These are phyloP conservation scores for Talaromyces amestolkiae DNA, from an alignment of 2,329 filamentous ascomycete species.

Conservation along the genomic window DNA sequence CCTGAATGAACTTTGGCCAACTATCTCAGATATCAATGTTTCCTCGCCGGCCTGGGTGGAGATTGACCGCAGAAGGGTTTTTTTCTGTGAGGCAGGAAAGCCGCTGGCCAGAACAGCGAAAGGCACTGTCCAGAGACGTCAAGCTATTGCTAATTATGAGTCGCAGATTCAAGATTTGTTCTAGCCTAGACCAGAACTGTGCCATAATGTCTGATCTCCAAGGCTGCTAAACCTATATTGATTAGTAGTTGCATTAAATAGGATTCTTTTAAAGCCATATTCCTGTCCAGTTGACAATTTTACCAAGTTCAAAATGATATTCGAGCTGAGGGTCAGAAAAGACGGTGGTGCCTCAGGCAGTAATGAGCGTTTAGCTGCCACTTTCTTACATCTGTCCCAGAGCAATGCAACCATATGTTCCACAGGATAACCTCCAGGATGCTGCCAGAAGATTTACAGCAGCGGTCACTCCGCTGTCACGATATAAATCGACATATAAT, in stretches of 20 bases:
- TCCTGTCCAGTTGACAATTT: background rate
- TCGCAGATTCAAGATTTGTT: background rate
- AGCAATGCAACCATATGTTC: no score
- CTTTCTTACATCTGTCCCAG: background rate
- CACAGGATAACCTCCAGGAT: no score
- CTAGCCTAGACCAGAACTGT: background rate
- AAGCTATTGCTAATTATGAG: slow-evolving; percentile 3
- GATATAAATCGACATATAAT: no score
- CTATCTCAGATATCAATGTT: slow-evolving; percentile 1
- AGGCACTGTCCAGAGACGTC: slow-evolving; percentile 3
- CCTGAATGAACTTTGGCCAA: slow-evolving; percentile 6
- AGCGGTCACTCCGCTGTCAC: no score
- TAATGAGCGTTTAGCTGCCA: no score
- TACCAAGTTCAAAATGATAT: background rate
- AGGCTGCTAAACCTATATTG: background rate
- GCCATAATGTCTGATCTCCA: background rate
- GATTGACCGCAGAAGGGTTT: slow-evolving; percentile 4
- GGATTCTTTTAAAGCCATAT: background rate
- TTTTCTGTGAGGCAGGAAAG: slow-evolving; percentile 9
- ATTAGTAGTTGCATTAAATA: background rate
- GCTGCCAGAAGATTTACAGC: no score
- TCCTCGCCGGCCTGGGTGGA: background rate
- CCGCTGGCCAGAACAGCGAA: slow-evolving; percentile 9
- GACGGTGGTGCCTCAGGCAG: background rate
- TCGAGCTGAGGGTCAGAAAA: background rate